Evolutionary conservation across 495 filamentous ascomycete species (phyloP).

Genomic region (Penicillium paradoxum): DNA sequence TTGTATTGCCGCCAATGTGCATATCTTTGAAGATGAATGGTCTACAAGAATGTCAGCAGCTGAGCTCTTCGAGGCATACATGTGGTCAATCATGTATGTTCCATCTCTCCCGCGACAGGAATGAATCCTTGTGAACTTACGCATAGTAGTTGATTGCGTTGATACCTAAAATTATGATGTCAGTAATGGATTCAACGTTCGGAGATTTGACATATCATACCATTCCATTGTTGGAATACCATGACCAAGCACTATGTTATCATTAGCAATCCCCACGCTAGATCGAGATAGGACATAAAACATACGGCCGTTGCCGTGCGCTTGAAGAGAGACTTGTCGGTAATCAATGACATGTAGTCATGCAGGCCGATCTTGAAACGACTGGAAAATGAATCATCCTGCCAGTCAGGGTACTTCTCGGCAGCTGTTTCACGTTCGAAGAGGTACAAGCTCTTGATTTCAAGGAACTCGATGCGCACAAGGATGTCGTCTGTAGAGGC

Average conservation of each 20-base stretch:
- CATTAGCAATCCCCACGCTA: slow-evolving; percentile 3
- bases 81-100: neutral
- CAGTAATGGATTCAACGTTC: neutral
- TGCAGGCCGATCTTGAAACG: slow-evolving; percentile 27
- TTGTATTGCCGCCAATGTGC: slow-evolving; percentile 42
- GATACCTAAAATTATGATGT: slow-evolving; percentile 2
- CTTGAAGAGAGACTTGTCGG: slow-evolving; percentile 34
- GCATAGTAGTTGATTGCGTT: slow-evolving; percentile 57
- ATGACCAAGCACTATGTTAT: slow-evolving; percentile 27
- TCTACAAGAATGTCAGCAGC: slow-evolving; percentile 12
- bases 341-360: slow-evolving; percentile 32
- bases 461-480: slow-evolving; percentile 71
- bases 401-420: slow-evolving; percentile 33
- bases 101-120: neutral
- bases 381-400: slow-evolving; percentile 28
- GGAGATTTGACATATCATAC: slow-evolving; percentile 44
- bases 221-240: slow-evolving; percentile 60
- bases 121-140: slow-evolving; percentile 9
- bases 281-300: neutral
- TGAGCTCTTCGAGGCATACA: neutral
- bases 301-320: slow-evolving; percentile 33
- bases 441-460: slow-evolving; percentile 69
- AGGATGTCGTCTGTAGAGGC: slow-evolving; percentile 54
- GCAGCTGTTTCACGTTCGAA: slow-evolving; percentile 70
- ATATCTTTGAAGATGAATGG: slow-evolving; percentile 38